phyloP scores from a whole-genome alignment of 1,284 basidiomycete genomes.

The Ustilago hordei region DNA sequence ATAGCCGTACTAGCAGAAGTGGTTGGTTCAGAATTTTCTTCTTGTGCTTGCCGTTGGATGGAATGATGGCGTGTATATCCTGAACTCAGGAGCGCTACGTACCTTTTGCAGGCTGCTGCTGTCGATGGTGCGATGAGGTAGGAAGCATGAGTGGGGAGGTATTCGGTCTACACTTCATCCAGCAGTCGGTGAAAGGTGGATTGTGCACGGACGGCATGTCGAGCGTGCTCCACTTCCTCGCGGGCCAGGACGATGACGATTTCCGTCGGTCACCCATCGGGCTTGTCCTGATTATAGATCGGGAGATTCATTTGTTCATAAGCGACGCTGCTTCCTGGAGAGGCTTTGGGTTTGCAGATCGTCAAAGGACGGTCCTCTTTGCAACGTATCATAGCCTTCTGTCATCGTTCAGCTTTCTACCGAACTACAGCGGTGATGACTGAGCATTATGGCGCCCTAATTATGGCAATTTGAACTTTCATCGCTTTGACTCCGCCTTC shows the following conservation, averaged over 20 bases:
- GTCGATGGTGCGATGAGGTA: not conserved
- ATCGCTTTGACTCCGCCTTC: not conserved
- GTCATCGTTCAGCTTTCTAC: not conserved
- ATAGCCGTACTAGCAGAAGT: constrained; percentile 25
- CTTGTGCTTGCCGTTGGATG: not conserved
- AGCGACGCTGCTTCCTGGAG: no score
- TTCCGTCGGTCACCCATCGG: no score
- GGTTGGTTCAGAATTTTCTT: not conserved
- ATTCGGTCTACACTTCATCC: not conserved
- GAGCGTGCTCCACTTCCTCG: constrained; percentile 3
- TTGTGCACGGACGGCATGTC: constrained; percentile 18
- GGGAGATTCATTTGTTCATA: no score
- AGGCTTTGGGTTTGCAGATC: not conserved
- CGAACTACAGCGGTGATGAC: not conserved
- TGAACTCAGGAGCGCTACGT: not conserved
- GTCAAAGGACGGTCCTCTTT: not conserved
- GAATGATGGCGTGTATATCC: not conserved
- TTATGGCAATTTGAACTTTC: not conserved
- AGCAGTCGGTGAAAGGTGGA: not conserved
- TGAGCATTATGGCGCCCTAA: no score
- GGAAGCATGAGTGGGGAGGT: not conserved
- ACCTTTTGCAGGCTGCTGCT: not conserved
- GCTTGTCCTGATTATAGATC: no score
- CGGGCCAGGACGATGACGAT: no score
- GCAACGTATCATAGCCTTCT: no score